Conservation (phyloP, 176 grass and related monocot genomes). For the Carex kokanica region DNA sequence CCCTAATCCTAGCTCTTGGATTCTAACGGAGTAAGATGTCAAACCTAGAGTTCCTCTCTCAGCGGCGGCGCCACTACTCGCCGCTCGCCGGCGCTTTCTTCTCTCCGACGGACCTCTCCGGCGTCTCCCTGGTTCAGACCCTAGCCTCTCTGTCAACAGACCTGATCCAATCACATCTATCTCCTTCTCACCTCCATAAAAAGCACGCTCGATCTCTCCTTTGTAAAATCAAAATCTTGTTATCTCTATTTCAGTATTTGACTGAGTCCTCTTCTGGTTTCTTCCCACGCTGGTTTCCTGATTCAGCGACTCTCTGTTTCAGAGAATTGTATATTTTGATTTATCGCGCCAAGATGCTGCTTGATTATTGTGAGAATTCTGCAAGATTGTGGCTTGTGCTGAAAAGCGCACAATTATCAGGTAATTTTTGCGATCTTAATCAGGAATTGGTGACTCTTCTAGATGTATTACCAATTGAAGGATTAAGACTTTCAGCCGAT, state of each 20-base stretch:
- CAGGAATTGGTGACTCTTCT: conserved; percentile 76
- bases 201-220: conserved; percentile 32
- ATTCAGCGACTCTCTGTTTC: conserved; percentile 68
- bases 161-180: conserved; percentile 21
- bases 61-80: conserved; percentile 22
- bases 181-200: conserved; percentile 47
- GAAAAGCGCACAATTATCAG: conserved; percentile 41
- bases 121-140: conserved; percentile 46
- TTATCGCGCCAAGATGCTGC: conserved; percentile 73
- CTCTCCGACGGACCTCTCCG: conserved; percentile 42
- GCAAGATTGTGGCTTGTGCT: conserved; percentile 67
- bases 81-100: conserved; percentile 76
- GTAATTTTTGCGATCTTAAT: conserved; percentile 74
- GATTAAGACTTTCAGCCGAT: conserved; percentile 52
- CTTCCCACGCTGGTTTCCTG: conserved; percentile 28
- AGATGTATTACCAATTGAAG: conserved; percentile 61
- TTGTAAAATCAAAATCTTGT: conserved; percentile 40
- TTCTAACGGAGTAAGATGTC: conserved; percentile 33
- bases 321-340: conserved; percentile 94
- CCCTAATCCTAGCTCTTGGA: background rate
- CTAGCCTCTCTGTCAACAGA: conserved; percentile 39
- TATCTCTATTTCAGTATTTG: conserved; percentile 46
- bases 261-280: background rate
- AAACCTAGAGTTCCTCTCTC: conserved; percentile 66
- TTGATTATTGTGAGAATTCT: conserved; percentile 65